phyloP scores from a whole-genome alignment of 2,329 filamentous ascomycete species.

The Domatiomyces globalis region DNA sequence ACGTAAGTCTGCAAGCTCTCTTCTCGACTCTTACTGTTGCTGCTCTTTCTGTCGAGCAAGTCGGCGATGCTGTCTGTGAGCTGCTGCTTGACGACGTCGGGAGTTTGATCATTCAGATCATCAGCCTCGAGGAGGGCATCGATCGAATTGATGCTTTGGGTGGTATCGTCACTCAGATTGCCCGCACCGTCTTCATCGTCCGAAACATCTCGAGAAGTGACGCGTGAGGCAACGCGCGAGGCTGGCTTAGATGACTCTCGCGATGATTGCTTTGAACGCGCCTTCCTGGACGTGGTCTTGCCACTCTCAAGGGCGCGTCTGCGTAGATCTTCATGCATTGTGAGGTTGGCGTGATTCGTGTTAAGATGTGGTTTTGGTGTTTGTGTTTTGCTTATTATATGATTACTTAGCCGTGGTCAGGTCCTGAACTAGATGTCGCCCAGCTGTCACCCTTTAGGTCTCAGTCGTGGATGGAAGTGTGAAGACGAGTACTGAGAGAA shows the following conservation, averaged over 20 bases:
- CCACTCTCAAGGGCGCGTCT: slow-evolving; percentile 49
- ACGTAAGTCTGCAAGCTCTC: slow-evolving; percentile 47
- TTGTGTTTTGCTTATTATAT: neutral
- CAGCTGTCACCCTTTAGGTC: neutral
- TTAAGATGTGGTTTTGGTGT: neutral
- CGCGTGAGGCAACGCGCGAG: slow-evolving; percentile 41
- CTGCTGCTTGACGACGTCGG: slow-evolving; percentile 46
- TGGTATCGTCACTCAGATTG: slow-evolving; percentile 44
- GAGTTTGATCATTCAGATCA: slow-evolving; percentile 37
- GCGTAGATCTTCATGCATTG: slow-evolving; percentile 34
- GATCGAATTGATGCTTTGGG: slow-evolving; percentile 50
- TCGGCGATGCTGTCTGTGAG: slow-evolving; percentile 54
- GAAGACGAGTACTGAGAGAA: neutral
- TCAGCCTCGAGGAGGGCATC: slow-evolving; percentile 46
- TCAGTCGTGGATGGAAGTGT: neutral
- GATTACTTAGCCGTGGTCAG: neutral
- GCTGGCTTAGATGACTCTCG: slow-evolving; percentile 37
- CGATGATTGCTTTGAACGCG: slow-evolving; percentile 39
- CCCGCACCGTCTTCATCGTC: slow-evolving; percentile 43
- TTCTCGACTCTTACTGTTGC: slow-evolving; percentile 57
- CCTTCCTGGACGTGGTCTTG: slow-evolving; percentile 50
- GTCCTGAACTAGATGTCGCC: neutral
- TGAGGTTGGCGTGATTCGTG: slow-evolving; percentile 7
- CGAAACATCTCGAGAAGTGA: slow-evolving; percentile 40
- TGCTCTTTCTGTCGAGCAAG: slow-evolving; percentile 64